Evolutionary conservation across 202 grass and related monocot genomes (phyloP).

Genomic region (Musa balbisiana): DNA sequence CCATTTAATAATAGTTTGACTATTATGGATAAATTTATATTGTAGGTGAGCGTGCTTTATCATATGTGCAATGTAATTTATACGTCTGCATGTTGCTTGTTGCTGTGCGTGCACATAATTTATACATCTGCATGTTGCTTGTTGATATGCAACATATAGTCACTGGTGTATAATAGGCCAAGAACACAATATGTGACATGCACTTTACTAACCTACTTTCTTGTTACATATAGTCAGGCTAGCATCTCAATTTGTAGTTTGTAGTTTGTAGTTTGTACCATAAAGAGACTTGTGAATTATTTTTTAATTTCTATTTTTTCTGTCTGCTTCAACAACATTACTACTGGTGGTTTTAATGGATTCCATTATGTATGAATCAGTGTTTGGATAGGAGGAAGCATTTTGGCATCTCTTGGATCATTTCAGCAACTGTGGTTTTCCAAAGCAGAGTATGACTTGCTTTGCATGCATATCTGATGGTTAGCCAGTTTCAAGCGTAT

Average conservation of each 20-base stretch:
- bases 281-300: not conserved
- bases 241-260: not conserved
- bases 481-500: not conserved
- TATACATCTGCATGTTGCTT: too few relatives aligned
- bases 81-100: too few relatives aligned
- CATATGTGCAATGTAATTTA: too few relatives aligned
- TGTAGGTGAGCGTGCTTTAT: too few relatives aligned
- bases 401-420: slow-evolving; percentile 96
- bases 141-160: too few relatives aligned
- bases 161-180: too few relatives aligned
- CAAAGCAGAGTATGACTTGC: slow-evolving; percentile 83
- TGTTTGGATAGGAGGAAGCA: slow-evolving; percentile 99
- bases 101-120: too few relatives aligned
- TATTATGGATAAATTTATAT: too few relatives aligned
- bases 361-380: slow-evolving; percentile 25
- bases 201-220: too few relatives aligned
- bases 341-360: not conserved
- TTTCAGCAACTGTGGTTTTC: slow-evolving; percentile 99
- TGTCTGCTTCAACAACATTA: not conserved
- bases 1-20: too few relatives aligned
- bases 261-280: not conserved
- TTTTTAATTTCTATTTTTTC: not conserved
- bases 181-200: too few relatives aligned
- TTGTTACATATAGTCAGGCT: too few relatives aligned
- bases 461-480: not conserved